A percentile compares a stretch with the other conserved stretches of the same genome.
Conservation (phyloP, 768 basidiomycete species). For the Leucocoprinus leucothites region DNA sequence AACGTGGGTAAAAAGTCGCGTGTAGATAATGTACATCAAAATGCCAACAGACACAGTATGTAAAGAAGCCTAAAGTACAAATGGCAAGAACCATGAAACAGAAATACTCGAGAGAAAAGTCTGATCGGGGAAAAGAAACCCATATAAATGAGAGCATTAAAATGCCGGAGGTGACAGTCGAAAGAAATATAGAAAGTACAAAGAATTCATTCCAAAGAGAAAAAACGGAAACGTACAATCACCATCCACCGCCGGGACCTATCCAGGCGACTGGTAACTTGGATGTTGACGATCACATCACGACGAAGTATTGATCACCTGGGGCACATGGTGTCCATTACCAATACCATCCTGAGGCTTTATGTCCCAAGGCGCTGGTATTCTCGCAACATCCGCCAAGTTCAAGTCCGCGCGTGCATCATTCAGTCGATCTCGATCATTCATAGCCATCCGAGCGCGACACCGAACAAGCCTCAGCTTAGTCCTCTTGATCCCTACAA, state of each 20-base stretch:
- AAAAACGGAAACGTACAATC: background rate
- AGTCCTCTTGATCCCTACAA: conserved; percentile 78
- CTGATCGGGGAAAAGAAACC: conserved; percentile 13
- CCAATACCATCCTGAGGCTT: conserved; percentile 27
- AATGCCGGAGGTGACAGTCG: background rate
- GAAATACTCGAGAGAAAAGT: conserved; percentile 1
- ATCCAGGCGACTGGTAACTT: no score
- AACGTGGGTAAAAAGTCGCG: background rate
- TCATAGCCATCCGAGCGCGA: conserved; percentile 75
- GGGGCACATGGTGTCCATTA: background rate
- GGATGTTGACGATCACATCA: conserved; percentile 5
- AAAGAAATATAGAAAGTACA: background rate
- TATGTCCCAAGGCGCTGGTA: conserved; percentile 71
- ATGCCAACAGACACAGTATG: background rate
- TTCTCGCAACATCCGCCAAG: conserved; percentile 66
- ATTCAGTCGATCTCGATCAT: conserved; percentile 63
- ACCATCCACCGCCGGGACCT: background rate
- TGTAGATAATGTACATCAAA: conserved; percentile 5
- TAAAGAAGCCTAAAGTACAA: conserved; percentile 9
- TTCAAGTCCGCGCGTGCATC: conserved; percentile 81
- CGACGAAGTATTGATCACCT: conserved; percentile 7
- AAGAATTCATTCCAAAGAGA: background rate
- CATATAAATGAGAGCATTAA: conserved; percentile 13
- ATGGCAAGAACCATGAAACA: background rate
- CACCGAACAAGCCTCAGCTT: conserved; percentile 81